Conservation (phyloP, 176 grass and related monocot species). For the sorghum (Sorghum bicolor) region Sorghum_bicolor_NCBIv3 NC_012874.2:426501-427000, state of each 20-base stretch:
- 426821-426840: not conserved
- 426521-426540: not conserved
- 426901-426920: slow-evolving; percentile 55
- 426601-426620: slow-evolving; percentile 52
- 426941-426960: slow-evolving; percentile 42
- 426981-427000: not conserved
- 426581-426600: slow-evolving; percentile 57
- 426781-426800: not conserved
- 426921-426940: slow-evolving; percentile 60
- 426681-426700: not conserved
- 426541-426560: not conserved
- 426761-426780: too few relatives aligned
- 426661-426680: not conserved
- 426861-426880: not conserved
- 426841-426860: too few relatives aligned
- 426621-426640: slow-evolving; percentile 21
- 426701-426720: not conserved
- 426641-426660: not conserved
- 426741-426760: too few relatives aligned
- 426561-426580: slow-evolving; percentile 5
- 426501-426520: not conserved
- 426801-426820: not conserved
- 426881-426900: not conserved
- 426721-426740: too few relatives aligned
- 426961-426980: not conserved